Base-by-base conservation (phyloP, 139 green algal genomes). In the Chlamydomonas sphaeroides region DNA sequence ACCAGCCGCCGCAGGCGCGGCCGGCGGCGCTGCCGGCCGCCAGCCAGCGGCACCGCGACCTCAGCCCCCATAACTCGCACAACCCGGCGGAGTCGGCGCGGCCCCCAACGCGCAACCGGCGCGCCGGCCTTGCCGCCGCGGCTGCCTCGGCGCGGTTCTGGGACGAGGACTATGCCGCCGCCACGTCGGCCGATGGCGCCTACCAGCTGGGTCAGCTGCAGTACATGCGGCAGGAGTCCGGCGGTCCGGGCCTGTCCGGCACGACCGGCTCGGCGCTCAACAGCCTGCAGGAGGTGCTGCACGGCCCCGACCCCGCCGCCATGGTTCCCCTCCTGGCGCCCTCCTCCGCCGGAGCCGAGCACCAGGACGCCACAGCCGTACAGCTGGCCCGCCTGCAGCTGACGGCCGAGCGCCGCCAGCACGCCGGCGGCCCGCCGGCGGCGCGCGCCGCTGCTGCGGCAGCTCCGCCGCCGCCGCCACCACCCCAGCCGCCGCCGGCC, bases 151-250 rank as follows among this genome's bases (percentile, higher is more conserved):
- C 5, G 68, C 15, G 4, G 2, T 30, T 28, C 26, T 75, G 65
- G 77, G 1, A 42, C 3, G 65, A 84, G 33, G 77, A 84, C 35
- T 75, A 32, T 36, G 77, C 48, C 49, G 33, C 65, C 32, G 45
- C 42, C n/a, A 35, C 36, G 23, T 76, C 48, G 5, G 65, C 65
- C 5, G 77, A 84, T 26, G 65, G 75, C 18, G 75, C 56, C 11
- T 71, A 80, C 59, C 80, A 85, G 59, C 69, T 79, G 23, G 56
- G 73, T 25, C 80, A 80, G 68, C 68, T 85, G 69, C 80, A 85
- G 59, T 78, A 80, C 68, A 53, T 85, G 68, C 53, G 38, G 68
- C 79, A 85, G 26, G 61, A 82, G 41, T n/a, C 62, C 42, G 66
- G 66, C 38, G 62, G 33, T 3, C 48, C 65, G 0, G 77, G 77